Conservation (phyloP, 164 flowering plant species). For the Magnolia changhungtana region DNA sequence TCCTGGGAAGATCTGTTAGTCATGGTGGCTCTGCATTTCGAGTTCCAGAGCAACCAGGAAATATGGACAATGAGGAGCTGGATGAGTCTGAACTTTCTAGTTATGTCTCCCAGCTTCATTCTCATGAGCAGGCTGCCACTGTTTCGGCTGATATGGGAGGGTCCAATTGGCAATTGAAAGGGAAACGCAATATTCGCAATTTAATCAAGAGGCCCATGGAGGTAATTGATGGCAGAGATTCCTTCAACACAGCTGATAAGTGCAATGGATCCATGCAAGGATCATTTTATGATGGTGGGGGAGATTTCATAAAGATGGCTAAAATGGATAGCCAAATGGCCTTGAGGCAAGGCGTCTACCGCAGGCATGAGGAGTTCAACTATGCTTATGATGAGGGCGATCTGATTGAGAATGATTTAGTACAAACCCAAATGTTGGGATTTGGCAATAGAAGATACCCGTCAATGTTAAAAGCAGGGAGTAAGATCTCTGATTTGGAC, state of each 20-base stretch:
- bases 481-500: slow-evolving; percentile 35
- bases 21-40: neutral
- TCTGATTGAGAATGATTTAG: slow-evolving; percentile 26
- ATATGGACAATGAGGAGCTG: slow-evolving; percentile 51
- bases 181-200: slow-evolving; percentile 78
- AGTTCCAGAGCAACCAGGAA: slow-evolving; percentile 28
- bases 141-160: slow-evolving; percentile 42
- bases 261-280: slow-evolving; percentile 24
- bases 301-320: slow-evolving; percentile 10
- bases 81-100: slow-evolving; percentile 42
- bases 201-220: slow-evolving; percentile 42
- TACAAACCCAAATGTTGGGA: slow-evolving; percentile 19
- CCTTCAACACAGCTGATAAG: slow-evolving; percentile 3
- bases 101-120: slow-evolving; percentile 39
- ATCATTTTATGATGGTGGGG: slow-evolving; percentile 27
- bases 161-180: slow-evolving; percentile 87
- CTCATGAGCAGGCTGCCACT: slow-evolving; percentile 30
- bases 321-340: slow-evolving; percentile 19
- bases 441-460: slow-evolving; percentile 30
- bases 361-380: slow-evolving; percentile 22
- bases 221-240: slow-evolving; percentile 22
- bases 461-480: slow-evolving; percentile 25
- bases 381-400: slow-evolving; percentile 29
- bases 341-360: slow-evolving; percentile 20
- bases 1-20: neutral